Evolutionary conservation across 2,329 filamentous ascomycete species (phyloP).

Genomic region (Cytospora piceicola): DNA sequence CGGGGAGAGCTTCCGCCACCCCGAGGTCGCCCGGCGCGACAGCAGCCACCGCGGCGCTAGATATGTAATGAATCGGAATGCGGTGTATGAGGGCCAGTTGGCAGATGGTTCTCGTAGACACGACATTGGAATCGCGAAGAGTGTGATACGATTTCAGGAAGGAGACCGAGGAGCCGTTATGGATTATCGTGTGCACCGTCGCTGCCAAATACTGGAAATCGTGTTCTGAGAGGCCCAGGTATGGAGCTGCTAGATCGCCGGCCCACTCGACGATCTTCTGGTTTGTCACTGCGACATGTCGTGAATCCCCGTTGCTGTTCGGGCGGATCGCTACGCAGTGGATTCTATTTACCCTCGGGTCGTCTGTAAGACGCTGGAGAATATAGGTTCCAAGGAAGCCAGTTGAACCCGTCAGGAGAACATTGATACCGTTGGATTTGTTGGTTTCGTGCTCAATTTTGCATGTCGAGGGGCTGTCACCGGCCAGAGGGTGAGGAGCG

Average conservation of each 20-base stretch:
- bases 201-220: conserved; percentile 18
- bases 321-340: conserved; percentile 49
- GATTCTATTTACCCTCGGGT: conserved; percentile 41
- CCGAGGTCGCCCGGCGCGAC: not conserved
- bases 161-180: conserved; percentile 50
- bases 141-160: conserved; percentile 43
- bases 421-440: not conserved
- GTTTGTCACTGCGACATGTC: not conserved
- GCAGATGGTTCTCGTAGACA: conserved; percentile 41
- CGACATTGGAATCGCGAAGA: conserved; percentile 42
- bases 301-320: not conserved
- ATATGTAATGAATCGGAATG: conserved; percentile 40
- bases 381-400: conserved; percentile 47
- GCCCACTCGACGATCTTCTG: conserved; percentile 29
- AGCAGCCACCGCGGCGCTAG: conserved; percentile 30
- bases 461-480: not conserved
- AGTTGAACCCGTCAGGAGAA: conserved; percentile 44
- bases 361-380: conserved; percentile 41
- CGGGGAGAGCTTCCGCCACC: not conserved
- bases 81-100: conserved; percentile 34
- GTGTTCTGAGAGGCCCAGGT: conserved; percentile 32
- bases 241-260: conserved; percentile 36
- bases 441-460: too few relatives aligned
- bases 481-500: not conserved
- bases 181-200: conserved; percentile 50